Evolutionary conservation across 805 yeast species (phyloP), one percentile per base, ranked within the genome.

Genomic region (Spathaspora arborariae): DNA sequence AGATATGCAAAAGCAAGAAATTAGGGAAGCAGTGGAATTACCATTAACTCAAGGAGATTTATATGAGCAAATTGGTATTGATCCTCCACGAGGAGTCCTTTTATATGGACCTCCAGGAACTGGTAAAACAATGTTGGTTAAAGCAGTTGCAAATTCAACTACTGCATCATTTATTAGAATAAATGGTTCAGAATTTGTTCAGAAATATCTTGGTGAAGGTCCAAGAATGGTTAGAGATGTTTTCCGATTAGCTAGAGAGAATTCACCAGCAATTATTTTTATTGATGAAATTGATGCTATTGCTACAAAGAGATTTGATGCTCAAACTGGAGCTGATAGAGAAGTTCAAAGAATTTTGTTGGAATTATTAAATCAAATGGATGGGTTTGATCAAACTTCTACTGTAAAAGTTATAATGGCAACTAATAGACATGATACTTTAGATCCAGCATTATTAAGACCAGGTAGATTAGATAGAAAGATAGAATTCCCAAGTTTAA

Each of bases 91-190:
- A 56, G 99, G 99, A 59, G 99, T 94, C 24, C 71, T 94, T 56
- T 75, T 94, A 51, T 94, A 94, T 68, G 99, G 99, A n/a, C 98
- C 99, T 9, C 99, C 99, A 41, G 99, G 99, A 65, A 94, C 99
- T 1, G 99, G 99, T 60, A 94, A 94, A 68, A 94, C 99, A 19
- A 91, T 94, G 98, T 79, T 94, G 63, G 99, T 94, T 42, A 94
- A 94, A 68, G 99, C 99, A 0, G 99, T 94, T 41, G 99, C 99
- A 10, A 92, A 94, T 69, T 83, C 92, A 47, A 85, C 98, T 3
- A 88, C 96, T 1, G 99, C 99, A 2, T 79, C 97, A 4, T 94
- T 94, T 60, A 94, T 94, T 56, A 87, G 98, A 65, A 96, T 94
- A 24, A 94, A 89, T 57, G 99, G 99, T 51, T 92, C 98, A 1